Conservation (phyloP, 352 stramenopile genomes). For the Globisporangium middletonii region DNA sequence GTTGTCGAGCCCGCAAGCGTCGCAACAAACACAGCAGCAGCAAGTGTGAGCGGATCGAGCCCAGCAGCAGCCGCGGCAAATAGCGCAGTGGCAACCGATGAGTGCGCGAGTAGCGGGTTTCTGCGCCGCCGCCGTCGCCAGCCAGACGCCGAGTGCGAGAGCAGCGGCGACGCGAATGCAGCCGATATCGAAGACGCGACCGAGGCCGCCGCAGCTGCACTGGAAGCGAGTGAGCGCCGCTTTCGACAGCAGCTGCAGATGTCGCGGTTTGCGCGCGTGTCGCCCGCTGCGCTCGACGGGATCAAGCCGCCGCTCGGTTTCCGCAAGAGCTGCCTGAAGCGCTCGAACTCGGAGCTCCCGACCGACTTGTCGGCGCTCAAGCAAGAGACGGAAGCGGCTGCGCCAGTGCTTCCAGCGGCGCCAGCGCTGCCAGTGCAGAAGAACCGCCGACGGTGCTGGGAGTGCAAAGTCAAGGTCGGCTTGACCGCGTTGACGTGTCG, state of each 20-base stretch:
- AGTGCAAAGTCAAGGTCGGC: constrained; percentile 82
- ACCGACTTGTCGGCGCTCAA: constrained; percentile 15
- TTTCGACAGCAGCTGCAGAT: constrained; percentile 7
- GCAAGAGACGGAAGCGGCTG: neutral
- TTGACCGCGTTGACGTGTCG: constrained; percentile 84
- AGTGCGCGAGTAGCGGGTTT: constrained; percentile 12
- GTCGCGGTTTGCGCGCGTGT: constrained; percentile 35
- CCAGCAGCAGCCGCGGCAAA: constrained; percentile 14
- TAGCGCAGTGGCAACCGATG: constrained; percentile 7
- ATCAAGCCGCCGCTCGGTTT: constrained; percentile 42
- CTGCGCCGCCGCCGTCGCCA: neutral
- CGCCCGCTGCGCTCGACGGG: constrained; percentile 38
- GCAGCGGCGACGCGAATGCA: neutral
- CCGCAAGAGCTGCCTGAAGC: constrained; percentile 72
- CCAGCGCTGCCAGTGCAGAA: constrained; percentile 51
- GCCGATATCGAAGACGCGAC: neutral
- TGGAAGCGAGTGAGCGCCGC: constrained; percentile 1
- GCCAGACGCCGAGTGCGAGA: neutral
- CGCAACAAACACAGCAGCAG: constrained; percentile 18
- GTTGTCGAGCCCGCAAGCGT: constrained; percentile 19
- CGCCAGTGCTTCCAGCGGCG: neutral
- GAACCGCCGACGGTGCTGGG: constrained; percentile 86
- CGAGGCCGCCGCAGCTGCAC: constrained; percentile 9
- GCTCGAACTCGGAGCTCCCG: constrained; percentile 43
- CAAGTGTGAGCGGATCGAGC: constrained; percentile 4